A percentile compares a stretch with the other conserved stretches of the same genome.
Conservation (phyloP, 805 yeast species). For the Ogataea paradorogensis region DNA sequence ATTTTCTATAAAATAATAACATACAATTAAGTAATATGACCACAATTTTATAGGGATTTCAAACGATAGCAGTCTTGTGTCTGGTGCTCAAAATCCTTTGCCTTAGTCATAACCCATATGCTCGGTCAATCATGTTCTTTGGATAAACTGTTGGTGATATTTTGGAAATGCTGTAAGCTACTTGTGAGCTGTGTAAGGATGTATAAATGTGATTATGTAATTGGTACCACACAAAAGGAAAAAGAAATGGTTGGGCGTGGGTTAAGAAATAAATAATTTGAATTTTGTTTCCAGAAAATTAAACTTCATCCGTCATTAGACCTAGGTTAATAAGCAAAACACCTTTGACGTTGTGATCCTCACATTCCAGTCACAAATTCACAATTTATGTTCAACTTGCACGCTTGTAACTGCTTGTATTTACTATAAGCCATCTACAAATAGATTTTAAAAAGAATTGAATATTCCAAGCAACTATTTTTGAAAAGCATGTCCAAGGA, state of each 20-base stretch:
- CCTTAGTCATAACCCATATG: too few species aligned
- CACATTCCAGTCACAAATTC: not conserved
- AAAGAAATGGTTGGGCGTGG: conserved; percentile 14
- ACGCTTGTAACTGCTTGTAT: conserved; percentile 2
- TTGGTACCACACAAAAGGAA: not conserved
- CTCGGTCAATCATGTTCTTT: too few species aligned
- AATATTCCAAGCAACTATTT: not conserved
- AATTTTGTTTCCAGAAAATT: conserved; percentile 12
- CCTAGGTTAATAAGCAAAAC: not conserved
- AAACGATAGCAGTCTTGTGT: too few species aligned
- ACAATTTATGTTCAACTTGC: conserved; percentile 1
- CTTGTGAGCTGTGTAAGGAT: conserved; percentile 1
- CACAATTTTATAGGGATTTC: too few species aligned
- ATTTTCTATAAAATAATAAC: too few species aligned
- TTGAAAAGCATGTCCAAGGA: conserved; percentile 26
- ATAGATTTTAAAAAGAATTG: not conserved
- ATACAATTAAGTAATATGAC: too few species aligned
- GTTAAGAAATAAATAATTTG: conserved; percentile 7
- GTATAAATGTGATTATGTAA: not conserved
- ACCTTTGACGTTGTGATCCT: not conserved
- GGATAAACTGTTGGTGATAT: too few species aligned
- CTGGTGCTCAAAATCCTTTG: too few species aligned
- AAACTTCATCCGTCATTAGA: not conserved
- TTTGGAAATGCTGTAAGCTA: too few species aligned
- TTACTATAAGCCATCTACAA: conserved; percentile 3